Evolutionary conservation across 1,284 basidiomycete genomes (phyloP).

Genomic region (Ustilago sp.): DNA sequence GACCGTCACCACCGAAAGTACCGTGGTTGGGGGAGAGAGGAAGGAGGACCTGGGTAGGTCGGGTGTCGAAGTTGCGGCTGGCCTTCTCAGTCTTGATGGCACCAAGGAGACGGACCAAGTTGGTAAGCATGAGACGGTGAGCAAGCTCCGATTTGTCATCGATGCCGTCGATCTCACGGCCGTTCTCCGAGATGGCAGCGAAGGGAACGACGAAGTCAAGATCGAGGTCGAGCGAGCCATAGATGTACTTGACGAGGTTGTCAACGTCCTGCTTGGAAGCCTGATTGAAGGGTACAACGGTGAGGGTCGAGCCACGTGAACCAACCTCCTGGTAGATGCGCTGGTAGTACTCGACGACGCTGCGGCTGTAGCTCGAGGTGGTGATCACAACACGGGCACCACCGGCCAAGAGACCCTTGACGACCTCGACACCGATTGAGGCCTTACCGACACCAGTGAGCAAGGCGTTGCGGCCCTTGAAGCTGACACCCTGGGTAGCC

Average conservation of each 20-base stretch:
- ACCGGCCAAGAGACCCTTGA: constrained; percentile 94
- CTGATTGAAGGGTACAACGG: constrained; percentile 98
- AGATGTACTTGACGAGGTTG: constrained; percentile 93
- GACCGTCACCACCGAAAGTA: constrained; percentile 94
- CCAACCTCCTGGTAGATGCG: constrained; percentile 96
- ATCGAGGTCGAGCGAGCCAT: constrained; percentile 91
- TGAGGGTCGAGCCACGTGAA: constrained; percentile 91
- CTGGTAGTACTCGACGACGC: constrained; percentile 97
- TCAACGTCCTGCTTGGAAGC: constrained; percentile 98
- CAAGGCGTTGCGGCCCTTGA: constrained; percentile 98
- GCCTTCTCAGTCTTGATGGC: constrained; percentile 99
- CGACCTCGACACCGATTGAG: constrained; percentile 95
- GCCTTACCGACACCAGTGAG: constrained; percentile 97
- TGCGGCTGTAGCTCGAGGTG: constrained; percentile 75
- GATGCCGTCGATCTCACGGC: constrained; percentile 94
- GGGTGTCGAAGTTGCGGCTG: constrained; percentile 92
- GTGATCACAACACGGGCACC: constrained; percentile 97
- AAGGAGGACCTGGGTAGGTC: constrained; percentile 96
- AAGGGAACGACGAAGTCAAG: constrained; percentile 98
- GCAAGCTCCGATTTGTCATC: constrained; percentile 98
- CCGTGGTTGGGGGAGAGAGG: constrained; percentile 98
- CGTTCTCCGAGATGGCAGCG: constrained; percentile 97
- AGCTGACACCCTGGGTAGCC: constrained; percentile 95
- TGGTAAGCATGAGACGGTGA: constrained; percentile 84
- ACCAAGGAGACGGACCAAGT: constrained; percentile 92